These are phyloP conservation scores for Erythrobasidium hasegawianum DNA, from an alignment of 1,284 basidiomycete genomes.

Conservation along the genomic window DNA sequence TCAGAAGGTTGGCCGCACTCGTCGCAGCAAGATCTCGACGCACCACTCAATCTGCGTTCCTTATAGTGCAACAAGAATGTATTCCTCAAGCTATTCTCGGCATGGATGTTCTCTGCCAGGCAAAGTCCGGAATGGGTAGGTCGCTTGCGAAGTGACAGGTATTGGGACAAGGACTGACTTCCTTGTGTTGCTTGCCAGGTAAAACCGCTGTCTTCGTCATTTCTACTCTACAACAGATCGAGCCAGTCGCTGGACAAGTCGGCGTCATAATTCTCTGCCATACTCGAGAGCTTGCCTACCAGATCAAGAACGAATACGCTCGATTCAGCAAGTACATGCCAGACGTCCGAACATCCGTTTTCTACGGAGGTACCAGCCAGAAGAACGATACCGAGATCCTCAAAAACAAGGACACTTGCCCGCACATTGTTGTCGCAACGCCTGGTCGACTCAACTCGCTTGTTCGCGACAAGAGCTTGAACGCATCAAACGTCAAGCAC, in stretches of 20 bases:
- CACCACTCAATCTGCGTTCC: background rate
- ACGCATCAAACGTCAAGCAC: constrained; percentile 92
- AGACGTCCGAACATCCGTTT: constrained; percentile 92
- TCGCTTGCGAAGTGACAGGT: too few relatives aligned
- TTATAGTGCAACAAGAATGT: constrained; percentile 96
- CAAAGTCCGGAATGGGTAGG: constrained; percentile 90
- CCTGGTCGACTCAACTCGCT: constrained; percentile 93
- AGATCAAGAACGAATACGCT: constrained; percentile 99
- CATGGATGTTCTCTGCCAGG: constrained; percentile 99
- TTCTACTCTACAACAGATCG: constrained; percentile 95
- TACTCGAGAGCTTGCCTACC: constrained; percentile 98
- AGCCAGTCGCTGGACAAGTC: constrained; percentile 97
- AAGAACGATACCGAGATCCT: constrained; percentile 90
- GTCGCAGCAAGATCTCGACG: background rate
- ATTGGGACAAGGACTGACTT: too few relatives aligned
- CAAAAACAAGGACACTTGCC: constrained; percentile 95
- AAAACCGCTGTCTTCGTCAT: constrained; percentile 99
- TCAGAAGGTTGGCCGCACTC: constrained; percentile 74
- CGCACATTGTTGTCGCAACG: constrained; percentile 97
- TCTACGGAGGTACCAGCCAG: constrained; percentile 95
- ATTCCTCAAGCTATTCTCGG: constrained; percentile 99
- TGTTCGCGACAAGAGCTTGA: constrained; percentile 84
- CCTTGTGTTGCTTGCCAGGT: constrained; percentile 51
- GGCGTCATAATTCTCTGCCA: constrained; percentile 97
- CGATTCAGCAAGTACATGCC: constrained; percentile 99